Conservation (phyloP, 768 basidiomycete species). For the Mrakia frigida region DNA sequence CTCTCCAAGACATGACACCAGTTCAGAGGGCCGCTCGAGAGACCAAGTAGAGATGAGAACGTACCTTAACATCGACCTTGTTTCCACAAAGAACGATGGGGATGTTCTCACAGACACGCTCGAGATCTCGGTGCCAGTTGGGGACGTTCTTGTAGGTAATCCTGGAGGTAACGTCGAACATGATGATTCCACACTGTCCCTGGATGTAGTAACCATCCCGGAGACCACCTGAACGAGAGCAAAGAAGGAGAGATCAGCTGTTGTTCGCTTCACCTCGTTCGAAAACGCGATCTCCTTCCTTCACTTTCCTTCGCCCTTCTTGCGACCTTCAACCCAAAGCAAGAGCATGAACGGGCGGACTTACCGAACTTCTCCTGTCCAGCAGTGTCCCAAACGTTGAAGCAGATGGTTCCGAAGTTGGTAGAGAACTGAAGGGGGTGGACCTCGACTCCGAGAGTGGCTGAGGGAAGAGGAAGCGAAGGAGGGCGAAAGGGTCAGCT, state of each 20-base stretch:
- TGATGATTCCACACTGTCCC: slow-evolving; percentile 99
- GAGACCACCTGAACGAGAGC: slow-evolving; percentile 17
- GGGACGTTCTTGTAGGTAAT: slow-evolving; percentile 99
- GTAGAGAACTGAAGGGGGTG: slow-evolving; percentile 93
- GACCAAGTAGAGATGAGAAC: slow-evolving; percentile 35
- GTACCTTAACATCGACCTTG: slow-evolving; percentile 98
- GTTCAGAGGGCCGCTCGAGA: neutral
- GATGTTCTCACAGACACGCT: slow-evolving; percentile 99
- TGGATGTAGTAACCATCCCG: slow-evolving; percentile 69
- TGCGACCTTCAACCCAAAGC: slow-evolving; percentile 81
- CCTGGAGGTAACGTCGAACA: slow-evolving; percentile 98
- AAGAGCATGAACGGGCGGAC: slow-evolving; percentile 27
- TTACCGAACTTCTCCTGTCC: slow-evolving; percentile 97
- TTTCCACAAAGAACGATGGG: slow-evolving; percentile 99
- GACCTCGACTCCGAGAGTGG: slow-evolving; percentile 98
- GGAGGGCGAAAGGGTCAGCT: neutral
- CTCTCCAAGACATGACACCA: neutral
- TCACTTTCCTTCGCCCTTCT: slow-evolving; percentile 36
- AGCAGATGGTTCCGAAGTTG: slow-evolving; percentile 98
- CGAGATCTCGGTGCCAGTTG: slow-evolving; percentile 99
- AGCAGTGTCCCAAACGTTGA: slow-evolving; percentile 99
- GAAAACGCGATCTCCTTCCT: neutral
- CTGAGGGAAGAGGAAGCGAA: slow-evolving; percentile 48
- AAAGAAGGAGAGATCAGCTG: neutral
- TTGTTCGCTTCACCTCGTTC: neutral